Conservation (phyloP, 2,329 filamentous ascomycete genomes). For the Periconia sp. region DNA sequence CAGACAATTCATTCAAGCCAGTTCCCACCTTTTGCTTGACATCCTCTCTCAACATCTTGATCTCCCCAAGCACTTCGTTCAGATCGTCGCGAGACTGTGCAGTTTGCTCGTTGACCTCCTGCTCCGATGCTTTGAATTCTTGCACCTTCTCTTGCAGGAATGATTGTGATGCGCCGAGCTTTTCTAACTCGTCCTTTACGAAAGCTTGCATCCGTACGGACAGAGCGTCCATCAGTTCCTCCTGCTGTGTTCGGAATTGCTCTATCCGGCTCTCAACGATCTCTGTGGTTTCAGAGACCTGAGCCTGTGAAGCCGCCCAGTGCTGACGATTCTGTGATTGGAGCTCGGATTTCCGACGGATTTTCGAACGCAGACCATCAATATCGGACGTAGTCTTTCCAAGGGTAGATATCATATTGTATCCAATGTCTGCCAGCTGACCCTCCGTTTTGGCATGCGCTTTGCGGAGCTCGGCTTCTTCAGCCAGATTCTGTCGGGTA, state of each 20-base stretch:
- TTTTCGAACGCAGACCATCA: constrained; percentile 79
- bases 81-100: constrained; percentile 76
- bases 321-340: constrained; percentile 75
- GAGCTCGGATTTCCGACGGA: constrained; percentile 80
- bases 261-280: constrained; percentile 76
- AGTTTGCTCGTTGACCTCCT: constrained; percentile 68
- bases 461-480: constrained; percentile 77
- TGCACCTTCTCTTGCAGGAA: constrained; percentile 71
- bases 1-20: constrained; percentile 79
- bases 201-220: constrained; percentile 75
- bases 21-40: constrained; percentile 85
- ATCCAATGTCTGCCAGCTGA: constrained; percentile 72
- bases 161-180: constrained; percentile 68
- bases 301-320: constrained; percentile 75
- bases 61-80: constrained; percentile 89
- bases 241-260: constrained; percentile 72
- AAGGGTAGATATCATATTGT: constrained; percentile 75
- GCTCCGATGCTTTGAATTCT: constrained; percentile 68
- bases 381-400: constrained; percentile 79
- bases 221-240: constrained; percentile 67
- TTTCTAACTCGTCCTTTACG: constrained; percentile 71
- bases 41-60: constrained; percentile 83
- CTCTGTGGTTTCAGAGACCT: constrained; percentile 75
- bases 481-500: constrained; percentile 73
- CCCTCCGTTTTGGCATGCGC: constrained; percentile 86